phyloP scores from a whole-genome alignment of 805 yeast species.

The Candida cerambycidarum region DNA sequence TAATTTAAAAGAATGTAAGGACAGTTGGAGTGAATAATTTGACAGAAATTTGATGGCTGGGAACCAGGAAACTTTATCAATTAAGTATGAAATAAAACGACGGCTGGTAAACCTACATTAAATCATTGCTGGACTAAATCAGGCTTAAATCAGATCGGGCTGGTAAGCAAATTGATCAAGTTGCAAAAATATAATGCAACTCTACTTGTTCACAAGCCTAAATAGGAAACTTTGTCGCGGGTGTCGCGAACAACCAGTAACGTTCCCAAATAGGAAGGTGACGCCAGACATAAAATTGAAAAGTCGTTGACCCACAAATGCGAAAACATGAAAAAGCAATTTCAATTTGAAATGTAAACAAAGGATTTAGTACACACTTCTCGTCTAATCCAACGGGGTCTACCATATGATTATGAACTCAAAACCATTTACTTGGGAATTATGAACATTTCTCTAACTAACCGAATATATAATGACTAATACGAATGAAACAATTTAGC shows the following conservation, averaged over 20 bases:
- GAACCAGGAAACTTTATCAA: not conserved
- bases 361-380: not conserved
- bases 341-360: slow-evolving; percentile 3
- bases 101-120: not conserved
- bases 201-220: not conserved
- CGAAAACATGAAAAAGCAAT: slow-evolving; percentile 1
- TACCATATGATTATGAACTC: not conserved
- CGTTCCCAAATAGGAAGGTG: slow-evolving; percentile 6
- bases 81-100: not conserved
- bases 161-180: not conserved
- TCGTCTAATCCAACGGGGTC: slow-evolving; percentile 1
- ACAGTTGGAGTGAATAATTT: not conserved
- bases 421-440: not conserved
- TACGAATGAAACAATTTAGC: not conserved
- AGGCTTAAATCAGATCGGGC: not conserved
- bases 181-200: slow-evolving; percentile 3
- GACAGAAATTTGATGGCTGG: not conserved
- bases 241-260: slow-evolving; percentile 4
- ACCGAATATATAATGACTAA: not conserved
- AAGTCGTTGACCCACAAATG: slow-evolving; percentile 7
- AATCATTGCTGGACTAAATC: not conserved
- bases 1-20: not conserved
- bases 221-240: slow-evolving; percentile 4
- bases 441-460: slow-evolving; percentile 3
- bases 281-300: slow-evolving; percentile 5